These are phyloP conservation scores for Paramecium pentaurelia DNA, from an alignment of 73 alveolate genomes.

Conservation along the genomic window DNA sequence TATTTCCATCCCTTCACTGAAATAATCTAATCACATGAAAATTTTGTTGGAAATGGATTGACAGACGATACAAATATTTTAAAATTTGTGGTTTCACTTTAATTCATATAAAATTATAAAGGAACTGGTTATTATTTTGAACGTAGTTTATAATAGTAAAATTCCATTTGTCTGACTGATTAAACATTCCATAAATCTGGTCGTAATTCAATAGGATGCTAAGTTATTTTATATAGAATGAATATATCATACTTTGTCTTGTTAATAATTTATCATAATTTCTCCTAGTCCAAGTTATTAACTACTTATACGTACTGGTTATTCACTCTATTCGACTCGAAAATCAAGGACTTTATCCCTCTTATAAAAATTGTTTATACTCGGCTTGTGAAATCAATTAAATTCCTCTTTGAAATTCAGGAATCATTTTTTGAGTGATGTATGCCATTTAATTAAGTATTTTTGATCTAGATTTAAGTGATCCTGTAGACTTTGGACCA, in stretches of 20 bases:
- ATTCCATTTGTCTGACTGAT: slow-evolving; percentile 18
- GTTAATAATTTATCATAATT: neutral
- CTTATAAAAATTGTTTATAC: neutral
- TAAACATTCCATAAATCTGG: neutral
- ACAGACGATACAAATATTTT: slow-evolving; percentile 13
- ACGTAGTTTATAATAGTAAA: slow-evolving; percentile 7
- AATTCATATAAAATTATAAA: neutral
- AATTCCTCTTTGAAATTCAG: neutral
- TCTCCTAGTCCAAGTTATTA: neutral
- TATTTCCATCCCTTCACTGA: slow-evolving; percentile 49
- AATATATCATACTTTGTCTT: neutral
- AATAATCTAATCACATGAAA: slow-evolving; percentile 24
- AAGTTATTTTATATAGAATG: neutral
- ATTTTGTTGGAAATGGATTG: slow-evolving; percentile 44
- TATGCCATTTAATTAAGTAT: slow-evolving; percentile 32
- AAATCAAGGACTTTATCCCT: slow-evolving; percentile 37
- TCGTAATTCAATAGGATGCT: slow-evolving; percentile 11
- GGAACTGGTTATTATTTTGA: neutral
- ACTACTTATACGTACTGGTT: neutral
- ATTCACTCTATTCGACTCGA: neutral
- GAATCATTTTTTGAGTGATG: slow-evolving; percentile 30
- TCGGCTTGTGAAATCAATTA: slow-evolving; percentile 12
- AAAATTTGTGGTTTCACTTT: neutral
- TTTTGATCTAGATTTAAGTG: slow-evolving; percentile 17
- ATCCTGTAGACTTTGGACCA: neutral